A percentile compares a stretch with the other conserved stretches of the same genome.
These are phyloP conservation scores for Podila verticillata DNA, from an alignment of 192 early-diverging fungal genomes.

Conservation along the genomic window DNA sequence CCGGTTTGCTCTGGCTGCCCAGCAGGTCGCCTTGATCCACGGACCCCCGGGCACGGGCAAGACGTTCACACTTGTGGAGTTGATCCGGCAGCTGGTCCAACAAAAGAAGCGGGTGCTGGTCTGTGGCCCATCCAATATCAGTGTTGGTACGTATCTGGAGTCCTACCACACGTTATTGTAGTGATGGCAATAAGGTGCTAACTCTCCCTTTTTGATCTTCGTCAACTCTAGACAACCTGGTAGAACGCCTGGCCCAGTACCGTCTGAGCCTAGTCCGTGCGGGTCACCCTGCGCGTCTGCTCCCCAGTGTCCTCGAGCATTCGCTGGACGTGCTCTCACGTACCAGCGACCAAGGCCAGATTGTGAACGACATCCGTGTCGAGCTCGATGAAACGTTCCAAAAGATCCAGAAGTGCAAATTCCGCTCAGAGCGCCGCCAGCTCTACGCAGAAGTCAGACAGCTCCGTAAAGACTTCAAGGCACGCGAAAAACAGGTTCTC, in stretches of 20 bases:
- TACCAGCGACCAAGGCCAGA: slow-evolving; percentile 73
- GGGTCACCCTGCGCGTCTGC: slow-evolving; percentile 87
- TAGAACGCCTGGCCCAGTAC: slow-evolving; percentile 75
- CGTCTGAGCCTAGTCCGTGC: slow-evolving; percentile 76
- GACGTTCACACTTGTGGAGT: slow-evolving; percentile 88
- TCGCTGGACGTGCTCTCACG: slow-evolving; percentile 76
- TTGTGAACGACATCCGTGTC: slow-evolving; percentile 77
- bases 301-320: slow-evolving; percentile 71
- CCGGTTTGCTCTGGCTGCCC: slow-evolving; percentile 61
- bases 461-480: slow-evolving; percentile 73
- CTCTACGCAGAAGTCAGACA: slow-evolving; percentile 72
- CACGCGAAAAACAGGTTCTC: slow-evolving; percentile 76
- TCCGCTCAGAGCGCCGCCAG: slow-evolving; percentile 65
- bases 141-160: slow-evolving; percentile 67
- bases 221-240: slow-evolving; percentile 76
- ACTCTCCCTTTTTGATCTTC: neutral
- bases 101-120: slow-evolving; percentile 77
- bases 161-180: too few species aligned
- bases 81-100: slow-evolving; percentile 77
- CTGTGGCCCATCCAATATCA: slow-evolving; percentile 91
- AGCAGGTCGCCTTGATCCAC: slow-evolving; percentile 81
- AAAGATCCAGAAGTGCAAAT: slow-evolving; percentile 70
- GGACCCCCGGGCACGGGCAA: slow-evolving; percentile 94
- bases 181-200: too few species aligned
- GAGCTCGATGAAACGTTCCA: slow-evolving; percentile 79